Evolutionary conservation across 176 grass and related monocot species (phyloP).

Genomic region (Urochloa ruziziensis): DNA sequence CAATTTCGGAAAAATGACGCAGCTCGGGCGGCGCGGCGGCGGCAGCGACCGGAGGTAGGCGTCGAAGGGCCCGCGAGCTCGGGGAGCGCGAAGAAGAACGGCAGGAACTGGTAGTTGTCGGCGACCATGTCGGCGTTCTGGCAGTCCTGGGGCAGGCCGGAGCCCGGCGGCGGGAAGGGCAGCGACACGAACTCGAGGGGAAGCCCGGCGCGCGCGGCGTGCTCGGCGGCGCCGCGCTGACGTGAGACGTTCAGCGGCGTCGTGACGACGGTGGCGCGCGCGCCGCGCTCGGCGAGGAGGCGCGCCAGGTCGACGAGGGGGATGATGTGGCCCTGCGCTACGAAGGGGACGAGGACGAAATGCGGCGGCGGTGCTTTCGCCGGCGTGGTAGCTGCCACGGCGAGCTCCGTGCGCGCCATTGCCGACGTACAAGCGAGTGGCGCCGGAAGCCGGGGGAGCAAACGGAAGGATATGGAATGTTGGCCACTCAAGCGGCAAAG

Average conservation of each 20-base stretch:
- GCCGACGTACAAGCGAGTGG: not conserved
- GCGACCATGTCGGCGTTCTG: conserved; percentile 39
- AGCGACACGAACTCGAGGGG: conserved; percentile 45
- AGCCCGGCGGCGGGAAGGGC: not conserved
- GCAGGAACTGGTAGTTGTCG: not conserved
- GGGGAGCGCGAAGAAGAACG: conserved; percentile 25
- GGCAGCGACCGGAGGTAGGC: not conserved
- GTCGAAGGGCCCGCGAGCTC: conserved; percentile 32
- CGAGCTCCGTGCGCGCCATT: not conserved
- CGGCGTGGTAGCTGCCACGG: not conserved
- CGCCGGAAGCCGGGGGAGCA: no score
- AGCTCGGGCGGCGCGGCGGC: conserved; percentile 1
- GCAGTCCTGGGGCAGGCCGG: conserved; percentile 18
- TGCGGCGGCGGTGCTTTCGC: not conserved
- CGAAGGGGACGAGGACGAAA: conserved; percentile 48
- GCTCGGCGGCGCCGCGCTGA: conserved; percentile 18
- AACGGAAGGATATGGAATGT: no score
- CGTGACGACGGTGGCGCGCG: conserved; percentile 41
- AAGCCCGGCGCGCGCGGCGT: not conserved
- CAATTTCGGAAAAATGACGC: no score
- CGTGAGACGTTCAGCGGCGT: conserved; percentile 46
- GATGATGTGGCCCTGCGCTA: conserved; percentile 63
- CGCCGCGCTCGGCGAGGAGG: conserved; percentile 33
- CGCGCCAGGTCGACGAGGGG: conserved; percentile 42
- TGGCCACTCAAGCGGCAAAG: not conserved